Evolutionary conservation across 768 basidiomycete species (phyloP).

Genomic region (Scleroderma bovista): DNA sequence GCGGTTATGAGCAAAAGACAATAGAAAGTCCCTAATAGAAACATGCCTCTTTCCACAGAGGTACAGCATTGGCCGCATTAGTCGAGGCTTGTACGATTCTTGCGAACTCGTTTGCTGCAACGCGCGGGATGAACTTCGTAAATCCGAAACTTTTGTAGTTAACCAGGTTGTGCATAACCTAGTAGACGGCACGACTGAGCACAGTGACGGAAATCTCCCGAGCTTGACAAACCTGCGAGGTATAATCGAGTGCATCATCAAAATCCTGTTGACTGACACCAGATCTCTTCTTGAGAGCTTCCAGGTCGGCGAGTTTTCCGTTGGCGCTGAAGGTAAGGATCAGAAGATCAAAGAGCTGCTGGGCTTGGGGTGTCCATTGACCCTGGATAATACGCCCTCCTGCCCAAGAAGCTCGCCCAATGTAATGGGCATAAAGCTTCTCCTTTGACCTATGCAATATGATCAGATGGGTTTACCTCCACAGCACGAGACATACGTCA

Average conservation of each 20-base stretch:
- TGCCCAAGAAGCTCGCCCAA: slow-evolving; percentile 74
- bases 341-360: slow-evolving; percentile 64
- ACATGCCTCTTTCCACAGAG: slow-evolving; percentile 60
- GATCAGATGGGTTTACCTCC: slow-evolving; percentile 1
- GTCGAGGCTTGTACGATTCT: slow-evolving; percentile 56
- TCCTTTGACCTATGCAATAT: slow-evolving; percentile 52
- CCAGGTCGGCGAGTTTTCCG: slow-evolving; percentile 53
- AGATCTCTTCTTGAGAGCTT: slow-evolving; percentile 45
- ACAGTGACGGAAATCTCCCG: not conserved
- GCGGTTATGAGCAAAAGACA: slow-evolving; percentile 1
- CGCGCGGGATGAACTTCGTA: slow-evolving; percentile 79
- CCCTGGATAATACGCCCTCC: slow-evolving; percentile 79
- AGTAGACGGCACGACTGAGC: not conserved
- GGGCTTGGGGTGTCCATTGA: slow-evolving; percentile 75
- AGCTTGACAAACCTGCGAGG: slow-evolving; percentile 50
- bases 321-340: slow-evolving; percentile 61
- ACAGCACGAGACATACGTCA: slow-evolving; percentile 41
- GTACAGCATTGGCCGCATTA: slow-evolving; percentile 47
- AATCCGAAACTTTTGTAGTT: slow-evolving; percentile 84
- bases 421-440: slow-evolving; percentile 72
- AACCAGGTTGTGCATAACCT: slow-evolving; percentile 40
- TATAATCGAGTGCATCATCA: slow-evolving; percentile 66
- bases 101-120: slow-evolving; percentile 55
- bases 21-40: not conserved
- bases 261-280: slow-evolving; percentile 57